These are phyloP conservation scores for Pythium utonaiense DNA, from an alignment of 352 stramenopile genomes.

Conservation along the genomic window DNA sequence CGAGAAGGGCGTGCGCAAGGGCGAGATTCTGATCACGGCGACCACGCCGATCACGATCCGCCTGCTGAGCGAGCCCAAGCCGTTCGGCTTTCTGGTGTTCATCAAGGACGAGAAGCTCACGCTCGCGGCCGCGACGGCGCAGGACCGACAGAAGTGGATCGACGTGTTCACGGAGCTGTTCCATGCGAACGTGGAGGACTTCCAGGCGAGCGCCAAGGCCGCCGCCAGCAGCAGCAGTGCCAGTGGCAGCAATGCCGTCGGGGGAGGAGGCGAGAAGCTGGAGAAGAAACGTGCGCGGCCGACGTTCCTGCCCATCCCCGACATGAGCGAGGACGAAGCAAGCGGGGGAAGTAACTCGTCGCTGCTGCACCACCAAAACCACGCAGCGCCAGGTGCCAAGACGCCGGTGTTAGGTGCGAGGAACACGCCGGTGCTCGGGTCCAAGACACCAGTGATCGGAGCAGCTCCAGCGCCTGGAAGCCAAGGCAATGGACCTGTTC, in stretches of 20 bases:
- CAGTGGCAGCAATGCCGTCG: constrained; percentile 5
- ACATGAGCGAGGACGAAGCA: constrained; percentile 30
- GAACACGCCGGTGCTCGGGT: constrained; percentile 3
- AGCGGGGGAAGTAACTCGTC: neutral
- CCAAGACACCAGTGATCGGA: neutral
- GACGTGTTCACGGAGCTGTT: constrained; percentile 77
- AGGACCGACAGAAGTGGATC: constrained; percentile 72
- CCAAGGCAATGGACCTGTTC: neutral
- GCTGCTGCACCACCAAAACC: constrained; percentile 3
- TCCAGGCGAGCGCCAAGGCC: constrained; percentile 14
- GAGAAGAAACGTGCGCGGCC: constrained; percentile 50
- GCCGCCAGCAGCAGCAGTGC: neutral
- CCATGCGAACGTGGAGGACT: constrained; percentile 69
- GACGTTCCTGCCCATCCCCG: constrained; percentile 70
- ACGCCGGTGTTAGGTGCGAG: neutral
- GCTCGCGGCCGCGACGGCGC: constrained; percentile 64
- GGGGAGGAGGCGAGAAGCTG: constrained; percentile 36
- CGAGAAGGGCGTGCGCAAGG: constrained; percentile 69
- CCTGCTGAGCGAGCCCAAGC: constrained; percentile 65
- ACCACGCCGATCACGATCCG: constrained; percentile 75
- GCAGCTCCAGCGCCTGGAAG: neutral
- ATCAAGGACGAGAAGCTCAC: constrained; percentile 81
- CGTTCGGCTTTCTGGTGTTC: constrained; percentile 67
- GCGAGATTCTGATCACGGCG: constrained; percentile 53
- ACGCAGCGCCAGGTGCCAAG: constrained; percentile 2